These are phyloP conservation scores for Neonectria coccinea DNA, from an alignment of 2,329 filamentous ascomycete genomes.

Conservation along the genomic window DNA sequence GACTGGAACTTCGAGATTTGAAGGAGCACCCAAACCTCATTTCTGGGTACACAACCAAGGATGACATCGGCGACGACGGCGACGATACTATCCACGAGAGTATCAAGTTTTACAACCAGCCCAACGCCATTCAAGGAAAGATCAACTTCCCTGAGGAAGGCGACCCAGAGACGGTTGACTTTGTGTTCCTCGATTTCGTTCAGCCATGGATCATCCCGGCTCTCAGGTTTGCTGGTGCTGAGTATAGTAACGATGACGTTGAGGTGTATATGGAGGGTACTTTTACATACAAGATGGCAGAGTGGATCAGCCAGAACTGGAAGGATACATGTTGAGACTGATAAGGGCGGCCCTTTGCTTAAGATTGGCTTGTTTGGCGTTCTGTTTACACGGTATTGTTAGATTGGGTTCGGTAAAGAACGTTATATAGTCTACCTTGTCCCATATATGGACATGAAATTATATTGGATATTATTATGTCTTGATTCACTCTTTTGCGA, in stretches of 20 bases:
- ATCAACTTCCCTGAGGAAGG: slow-evolving; percentile 69
- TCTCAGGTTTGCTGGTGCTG: slow-evolving; percentile 69
- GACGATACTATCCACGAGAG: slow-evolving; percentile 88
- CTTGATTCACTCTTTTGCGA: neutral
- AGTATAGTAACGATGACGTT: slow-evolving; percentile 62
- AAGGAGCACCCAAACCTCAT: slow-evolving; percentile 59
- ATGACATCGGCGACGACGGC: slow-evolving; percentile 85
- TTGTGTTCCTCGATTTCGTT: slow-evolving; percentile 94
- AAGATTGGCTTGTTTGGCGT: slow-evolving; percentile 10
- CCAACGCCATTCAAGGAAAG: slow-evolving; percentile 83
- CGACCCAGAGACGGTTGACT: slow-evolving; percentile 79
- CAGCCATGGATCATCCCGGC: slow-evolving; percentile 84
- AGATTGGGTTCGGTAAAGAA: slow-evolving; percentile 4
- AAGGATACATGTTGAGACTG: slow-evolving; percentile 55
- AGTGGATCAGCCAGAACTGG: slow-evolving; percentile 73
- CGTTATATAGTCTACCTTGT: neutral
- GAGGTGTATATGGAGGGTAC: slow-evolving; percentile 64
- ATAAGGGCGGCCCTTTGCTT: neutral
- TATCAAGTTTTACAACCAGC: slow-evolving; percentile 80
- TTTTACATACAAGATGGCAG: slow-evolving; percentile 66
- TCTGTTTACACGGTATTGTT: neutral
- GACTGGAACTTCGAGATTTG: slow-evolving; percentile 49
- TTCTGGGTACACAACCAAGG: slow-evolving; percentile 86
- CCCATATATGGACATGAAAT: neutral
- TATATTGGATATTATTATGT: neutral